A percentile compares a stretch with the other conserved stretches of the same genome.
phyloP scores from a whole-genome alignment of 2,329 filamentous ascomycete genomes.

The Lasiodiplodia citricola region DNA sequence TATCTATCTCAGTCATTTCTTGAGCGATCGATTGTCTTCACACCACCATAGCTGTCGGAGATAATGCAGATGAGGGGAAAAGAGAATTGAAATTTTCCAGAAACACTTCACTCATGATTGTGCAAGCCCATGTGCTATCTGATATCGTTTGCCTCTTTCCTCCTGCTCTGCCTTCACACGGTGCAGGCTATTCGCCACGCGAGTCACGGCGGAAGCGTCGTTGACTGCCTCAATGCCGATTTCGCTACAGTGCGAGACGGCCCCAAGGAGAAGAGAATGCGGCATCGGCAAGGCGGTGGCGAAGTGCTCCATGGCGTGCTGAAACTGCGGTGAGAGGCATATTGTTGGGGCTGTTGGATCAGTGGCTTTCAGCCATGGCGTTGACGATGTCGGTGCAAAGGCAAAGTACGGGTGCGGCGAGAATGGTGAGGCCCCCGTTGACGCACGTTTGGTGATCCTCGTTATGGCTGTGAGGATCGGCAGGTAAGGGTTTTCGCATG shows the following conservation, averaged over 20 bases:
- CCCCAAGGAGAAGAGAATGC: background rate
- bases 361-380: conserved; percentile 12
- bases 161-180: background rate
- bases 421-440: conserved; percentile 4
- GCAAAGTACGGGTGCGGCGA: background rate
- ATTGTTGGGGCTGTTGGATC: background rate
- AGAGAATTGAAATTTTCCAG: background rate
- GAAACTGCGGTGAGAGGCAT: background rate
- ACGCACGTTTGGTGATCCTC: conserved; percentile 6
- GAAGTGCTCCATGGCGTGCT: background rate
- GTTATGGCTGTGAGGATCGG: background rate
- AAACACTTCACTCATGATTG: background rate
- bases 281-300: background rate
- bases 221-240: background rate
- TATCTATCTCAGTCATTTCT: background rate
- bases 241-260: background rate
- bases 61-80: background rate
- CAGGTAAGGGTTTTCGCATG: background rate
- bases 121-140: background rate
- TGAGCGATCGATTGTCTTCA: background rate
- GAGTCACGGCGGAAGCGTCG: background rate
- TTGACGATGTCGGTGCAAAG: background rate
- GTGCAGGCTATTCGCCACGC: background rate
- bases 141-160: background rate
- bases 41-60: background rate